These are phyloP conservation scores for Sporisorium scitamineum DNA, from an alignment of 1,284 basidiomycete species.

Conservation along the genomic window DNA sequence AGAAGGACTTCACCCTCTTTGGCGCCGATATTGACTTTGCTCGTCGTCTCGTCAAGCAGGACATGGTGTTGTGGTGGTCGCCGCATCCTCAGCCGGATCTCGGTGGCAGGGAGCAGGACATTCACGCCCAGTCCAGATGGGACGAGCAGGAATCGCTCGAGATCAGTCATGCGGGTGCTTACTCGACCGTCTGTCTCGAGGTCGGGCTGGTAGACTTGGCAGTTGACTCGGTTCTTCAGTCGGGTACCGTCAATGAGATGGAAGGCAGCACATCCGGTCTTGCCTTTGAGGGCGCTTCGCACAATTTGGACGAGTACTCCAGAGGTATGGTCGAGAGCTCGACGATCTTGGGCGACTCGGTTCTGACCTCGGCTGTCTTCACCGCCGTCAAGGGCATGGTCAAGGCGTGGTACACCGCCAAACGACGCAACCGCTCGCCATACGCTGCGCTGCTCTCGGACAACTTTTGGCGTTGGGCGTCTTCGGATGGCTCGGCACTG, in stretches of 20 bases:
- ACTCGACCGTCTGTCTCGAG: conserved; percentile 92
- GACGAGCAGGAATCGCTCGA: conserved; percentile 80
- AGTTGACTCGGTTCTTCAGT: conserved; percentile 93
- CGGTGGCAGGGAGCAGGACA: conserved; percentile 91
- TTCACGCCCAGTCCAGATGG: conserved; percentile 72
- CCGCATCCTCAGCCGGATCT: conserved; percentile 81
- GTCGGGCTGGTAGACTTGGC: conserved; percentile 91
- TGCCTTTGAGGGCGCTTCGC: conserved; percentile 83
- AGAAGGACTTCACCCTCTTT: conserved; percentile 86
- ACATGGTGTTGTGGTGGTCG: conserved; percentile 98
- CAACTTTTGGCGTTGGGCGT: conserved; percentile 98
- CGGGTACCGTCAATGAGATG: conserved; percentile 92
- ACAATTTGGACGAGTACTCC: conserved; percentile 90
- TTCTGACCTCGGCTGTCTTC: conserved; percentile 90
- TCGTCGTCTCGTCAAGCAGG: conserved; percentile 84
- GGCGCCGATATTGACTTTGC: conserved; percentile 93
- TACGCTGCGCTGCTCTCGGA: conserved; percentile 74
- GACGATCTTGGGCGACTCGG: conserved; percentile 82
- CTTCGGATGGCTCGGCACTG: conserved; percentile 82
- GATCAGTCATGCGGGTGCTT: conserved; percentile 86
- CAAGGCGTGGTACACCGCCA: conserved; percentile 90
- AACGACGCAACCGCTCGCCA: conserved; percentile 76
- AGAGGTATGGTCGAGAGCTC: conserved; percentile 78
- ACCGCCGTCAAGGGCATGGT: conserved; percentile 87
- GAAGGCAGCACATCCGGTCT: conserved; percentile 83